Conservation (phyloP, 345 rosid species). For the Camelina hispida region DNA sequence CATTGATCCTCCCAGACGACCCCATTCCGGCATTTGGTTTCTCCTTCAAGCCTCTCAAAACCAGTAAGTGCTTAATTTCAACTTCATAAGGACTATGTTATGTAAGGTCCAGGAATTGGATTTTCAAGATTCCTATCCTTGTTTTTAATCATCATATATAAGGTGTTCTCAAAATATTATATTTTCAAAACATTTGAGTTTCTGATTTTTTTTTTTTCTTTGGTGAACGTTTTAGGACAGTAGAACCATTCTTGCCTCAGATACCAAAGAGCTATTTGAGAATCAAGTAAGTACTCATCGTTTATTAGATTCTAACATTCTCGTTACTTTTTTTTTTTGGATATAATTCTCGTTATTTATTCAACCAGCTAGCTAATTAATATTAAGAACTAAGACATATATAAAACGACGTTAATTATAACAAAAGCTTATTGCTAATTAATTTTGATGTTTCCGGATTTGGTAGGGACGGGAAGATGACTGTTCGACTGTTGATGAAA, state of each 20-base stretch:
- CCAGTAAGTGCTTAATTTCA: constrained; percentile 70
- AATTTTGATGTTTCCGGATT: constrained; percentile 40
- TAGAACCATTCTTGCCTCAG: constrained; percentile 91
- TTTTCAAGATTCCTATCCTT: neutral
- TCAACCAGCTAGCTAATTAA: constrained; percentile 6
- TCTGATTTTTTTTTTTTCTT: neutral
- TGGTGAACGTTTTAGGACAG: constrained; percentile 45
- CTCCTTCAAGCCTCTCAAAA: constrained; percentile 86
- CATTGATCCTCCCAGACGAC: constrained; percentile 79
- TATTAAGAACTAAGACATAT: constrained; percentile 7
- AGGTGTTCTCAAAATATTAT: neutral
- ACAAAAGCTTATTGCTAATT: constrained; percentile 30
- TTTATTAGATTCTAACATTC: constrained; percentile 8
- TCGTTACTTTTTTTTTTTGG: neutral
- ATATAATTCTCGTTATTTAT: neutral
- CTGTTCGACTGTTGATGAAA: constrained; percentile 86
- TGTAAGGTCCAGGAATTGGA: constrained; percentile 2
- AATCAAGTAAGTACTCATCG: constrained; percentile 72
- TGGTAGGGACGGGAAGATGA: constrained; percentile 95
- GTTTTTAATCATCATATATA: neutral
- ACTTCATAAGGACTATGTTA: neutral
- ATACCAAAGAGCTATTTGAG: constrained; percentile 94
- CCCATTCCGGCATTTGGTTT: constrained; percentile 95
- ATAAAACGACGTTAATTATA: constrained; percentile 27
- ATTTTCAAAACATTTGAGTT: neutral